Evolutionary conservation across 805 yeast species (phyloP).

Genomic region (Dipodascus geniculatus): DNA sequence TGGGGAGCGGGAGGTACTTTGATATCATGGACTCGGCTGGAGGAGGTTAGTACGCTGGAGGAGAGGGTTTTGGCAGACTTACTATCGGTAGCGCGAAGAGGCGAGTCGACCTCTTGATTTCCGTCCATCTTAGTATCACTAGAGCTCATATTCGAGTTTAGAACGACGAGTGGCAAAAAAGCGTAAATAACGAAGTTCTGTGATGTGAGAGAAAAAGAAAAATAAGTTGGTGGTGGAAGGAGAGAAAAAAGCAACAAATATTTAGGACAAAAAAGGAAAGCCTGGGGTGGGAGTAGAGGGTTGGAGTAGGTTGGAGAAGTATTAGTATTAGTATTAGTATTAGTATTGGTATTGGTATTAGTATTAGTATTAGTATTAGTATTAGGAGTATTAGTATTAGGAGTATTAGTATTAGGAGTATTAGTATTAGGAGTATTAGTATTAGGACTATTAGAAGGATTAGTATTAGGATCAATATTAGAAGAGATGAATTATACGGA

Average conservation of each 20-base stretch:
- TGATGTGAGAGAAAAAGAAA: not conserved
- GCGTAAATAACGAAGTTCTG: not conserved
- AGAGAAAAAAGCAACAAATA: not conserved
- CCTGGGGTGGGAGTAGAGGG: no score
- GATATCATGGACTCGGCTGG: not conserved
- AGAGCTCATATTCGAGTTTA: not conserved
- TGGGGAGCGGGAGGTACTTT: not conserved
- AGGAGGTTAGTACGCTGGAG: not conserved
- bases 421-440: no score
- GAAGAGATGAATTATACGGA: no score
- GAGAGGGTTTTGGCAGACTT: not conserved
- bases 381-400: no score
- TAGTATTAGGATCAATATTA: no score
- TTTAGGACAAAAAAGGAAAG: no score
- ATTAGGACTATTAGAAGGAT: no score
- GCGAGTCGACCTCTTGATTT: not conserved
- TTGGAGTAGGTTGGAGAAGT: no score
- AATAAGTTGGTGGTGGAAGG: slow-evolving; percentile 1
- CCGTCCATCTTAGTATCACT: not conserved
- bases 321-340: no score
- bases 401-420: no score
- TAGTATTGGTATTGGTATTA: no score
- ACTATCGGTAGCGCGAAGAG: not conserved
- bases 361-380: no score
- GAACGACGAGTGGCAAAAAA: not conserved